Base-by-base conservation (phyloP, 768 basidiomycete species). In the Boletus subparvulus region DNA sequence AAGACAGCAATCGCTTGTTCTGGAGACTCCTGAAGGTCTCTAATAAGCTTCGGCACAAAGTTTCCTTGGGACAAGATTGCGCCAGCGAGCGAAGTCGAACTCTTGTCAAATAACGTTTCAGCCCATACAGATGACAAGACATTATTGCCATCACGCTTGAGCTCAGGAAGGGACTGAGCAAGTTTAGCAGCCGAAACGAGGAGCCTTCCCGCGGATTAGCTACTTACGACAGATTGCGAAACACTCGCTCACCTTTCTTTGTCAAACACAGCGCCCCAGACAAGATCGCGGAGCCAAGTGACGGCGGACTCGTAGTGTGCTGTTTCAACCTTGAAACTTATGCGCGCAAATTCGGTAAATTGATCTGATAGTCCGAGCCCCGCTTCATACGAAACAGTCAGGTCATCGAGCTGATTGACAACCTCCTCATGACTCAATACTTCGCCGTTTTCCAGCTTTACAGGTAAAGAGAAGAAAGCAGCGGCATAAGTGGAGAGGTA, bases 381-480 rank as follows among this genome's bases (percentile, higher is more conserved):
- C 54, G 81, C 82, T 53, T 89, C 87, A 68, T 98, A 97, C 3
- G 83, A 84, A 26, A 98, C 92, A 0, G 97, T 98, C 62, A 91
- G 88, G 69, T 94, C 82, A 65, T 97, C 94, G 2, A 99, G 83
- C 59, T 84, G 83, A 71, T 95, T 88, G 58, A 98, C 82, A 28
- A 98, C 97, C 53, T 95, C 85, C 73, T 98, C 97, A 60, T 94
- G 91, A 11, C 81, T 77, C 44, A 98, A 74, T 39, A 74, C 73
- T 59, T 86, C 82, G 3, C 95, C 96, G 51, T 80, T 80, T 40
- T 82, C 76, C 33, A 87, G 79, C 47, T 76, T 82, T 35, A 99
- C 81, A 3, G 95, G 94, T 1, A 98, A 78, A 14, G 91, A 86
- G 73, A 97, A 98, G 78, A 99, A 91, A 1, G 92, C 78, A 28